Percentiles rank a stretch among this genome's conserved stretches.
These are phyloP conservation scores for Crithidia expoeki DNA, from an alignment of 208 protist species.

Conservation along the genomic window DNA sequence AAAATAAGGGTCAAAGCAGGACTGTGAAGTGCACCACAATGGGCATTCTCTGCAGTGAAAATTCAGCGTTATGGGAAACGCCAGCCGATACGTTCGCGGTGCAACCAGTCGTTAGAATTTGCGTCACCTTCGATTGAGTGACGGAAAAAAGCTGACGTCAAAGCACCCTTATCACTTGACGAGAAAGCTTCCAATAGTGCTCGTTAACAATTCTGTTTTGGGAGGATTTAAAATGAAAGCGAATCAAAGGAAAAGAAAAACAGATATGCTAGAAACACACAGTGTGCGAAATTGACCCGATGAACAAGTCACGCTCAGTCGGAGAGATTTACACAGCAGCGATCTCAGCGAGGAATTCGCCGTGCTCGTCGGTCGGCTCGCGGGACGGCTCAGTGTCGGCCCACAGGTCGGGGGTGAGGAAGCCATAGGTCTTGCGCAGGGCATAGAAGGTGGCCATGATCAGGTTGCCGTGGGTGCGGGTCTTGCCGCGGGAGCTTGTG, in stretches of 20 bases:
- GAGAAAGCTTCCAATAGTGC: no score
- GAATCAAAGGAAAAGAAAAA: conserved; percentile 18
- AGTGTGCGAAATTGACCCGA: neutral
- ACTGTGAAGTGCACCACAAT: no score
- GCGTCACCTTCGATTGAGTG: no score
- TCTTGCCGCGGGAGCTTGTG: conserved; percentile 97
- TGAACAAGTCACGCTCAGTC: neutral
- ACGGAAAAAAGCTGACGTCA: no score
- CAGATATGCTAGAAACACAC: conserved; percentile 10
- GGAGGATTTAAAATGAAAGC: conserved; percentile 15
- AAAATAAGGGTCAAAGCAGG: no score
- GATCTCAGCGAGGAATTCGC: conserved; percentile 81
- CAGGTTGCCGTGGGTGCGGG: conserved; percentile 99
- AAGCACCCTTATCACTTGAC: no score
- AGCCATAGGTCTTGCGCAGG: conserved; percentile 97
- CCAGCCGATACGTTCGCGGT: no score
- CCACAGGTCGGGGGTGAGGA: conserved; percentile 99
- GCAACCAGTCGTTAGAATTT: no score
- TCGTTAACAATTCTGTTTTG: no score
- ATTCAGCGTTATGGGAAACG: no score
- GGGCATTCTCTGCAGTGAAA: no score
- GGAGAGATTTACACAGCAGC: conserved; percentile 27
- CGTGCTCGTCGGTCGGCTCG: conserved; percentile 94
- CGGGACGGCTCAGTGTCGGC: conserved; percentile 80
- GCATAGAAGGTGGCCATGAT: conserved; percentile 99